These are phyloP conservation scores for Skeletonema costatum DNA, from an alignment of 108 stramenopile species.

Conservation along the genomic window DNA sequence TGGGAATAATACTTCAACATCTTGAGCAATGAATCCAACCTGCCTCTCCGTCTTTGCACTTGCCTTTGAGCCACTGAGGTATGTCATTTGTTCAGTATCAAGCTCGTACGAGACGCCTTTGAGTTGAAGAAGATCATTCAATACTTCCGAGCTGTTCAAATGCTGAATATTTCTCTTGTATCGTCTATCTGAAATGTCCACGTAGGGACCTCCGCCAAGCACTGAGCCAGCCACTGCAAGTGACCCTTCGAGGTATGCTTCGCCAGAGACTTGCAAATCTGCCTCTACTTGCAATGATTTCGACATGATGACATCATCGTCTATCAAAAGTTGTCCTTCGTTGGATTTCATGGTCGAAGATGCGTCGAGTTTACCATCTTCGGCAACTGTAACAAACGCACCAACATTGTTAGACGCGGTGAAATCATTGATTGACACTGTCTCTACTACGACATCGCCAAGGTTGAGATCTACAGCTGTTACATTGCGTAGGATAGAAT, in stretches of 20 bases:
- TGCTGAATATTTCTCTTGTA: conserved; percentile 51
- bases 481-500: conserved; percentile 44
- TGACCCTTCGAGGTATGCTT: conserved; percentile 50
- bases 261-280: conserved; percentile 46
- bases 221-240: conserved; percentile 60
- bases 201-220: conserved; percentile 65
- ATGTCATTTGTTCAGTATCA: conserved; percentile 30
- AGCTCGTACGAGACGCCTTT: conserved; percentile 53
- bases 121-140: conserved; percentile 40
- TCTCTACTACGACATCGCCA: conserved; percentile 36
- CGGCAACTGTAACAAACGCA: conserved; percentile 25
- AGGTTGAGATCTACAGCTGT: conserved; percentile 37
- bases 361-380: conserved; percentile 31
- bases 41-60: conserved; percentile 10
- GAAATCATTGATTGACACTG: conserved; percentile 35
- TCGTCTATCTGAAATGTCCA: conserved; percentile 58
- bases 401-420: conserved; percentile 7
- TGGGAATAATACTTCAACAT: conserved; percentile 51
- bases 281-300: conserved; percentile 23
- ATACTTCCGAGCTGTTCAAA: conserved; percentile 20
- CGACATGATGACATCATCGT: conserved; percentile 22
- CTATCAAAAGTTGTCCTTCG: conserved; percentile 7
- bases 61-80: not conserved
- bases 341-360: conserved; percentile 13
- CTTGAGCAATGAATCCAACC: conserved; percentile 67